These are phyloP conservation scores for Podospora bellae-mahoneyi DNA, from an alignment of 495 filamentous ascomycete species.

Conservation along the genomic window DNA sequence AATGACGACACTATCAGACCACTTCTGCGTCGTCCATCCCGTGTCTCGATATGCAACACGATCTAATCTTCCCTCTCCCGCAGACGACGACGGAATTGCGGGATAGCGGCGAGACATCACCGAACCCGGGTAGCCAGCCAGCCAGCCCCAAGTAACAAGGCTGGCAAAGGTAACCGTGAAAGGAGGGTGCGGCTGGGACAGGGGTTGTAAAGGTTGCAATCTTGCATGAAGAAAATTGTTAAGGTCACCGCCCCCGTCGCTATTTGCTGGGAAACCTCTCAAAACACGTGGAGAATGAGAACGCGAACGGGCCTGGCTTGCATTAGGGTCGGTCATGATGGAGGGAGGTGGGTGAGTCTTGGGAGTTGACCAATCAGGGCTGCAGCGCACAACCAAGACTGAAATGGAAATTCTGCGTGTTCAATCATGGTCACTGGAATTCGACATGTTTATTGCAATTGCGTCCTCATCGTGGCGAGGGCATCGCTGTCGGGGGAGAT, in stretches of 20 bases:
- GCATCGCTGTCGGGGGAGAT: background rate
- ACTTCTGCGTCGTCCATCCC: conserved; percentile 8
- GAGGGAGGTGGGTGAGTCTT: background rate
- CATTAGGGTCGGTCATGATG: background rate
- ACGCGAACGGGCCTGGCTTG: background rate
- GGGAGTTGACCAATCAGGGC: background rate
- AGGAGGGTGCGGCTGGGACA: background rate
- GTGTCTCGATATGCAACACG: background rate
- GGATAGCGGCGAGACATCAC: background rate
- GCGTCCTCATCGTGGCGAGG: background rate
- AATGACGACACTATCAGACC: conserved; percentile 31
- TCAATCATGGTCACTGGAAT: background rate
- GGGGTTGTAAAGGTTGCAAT: background rate
- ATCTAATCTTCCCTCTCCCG: background rate
- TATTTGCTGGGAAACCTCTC: background rate
- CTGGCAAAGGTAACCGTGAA: background rate
- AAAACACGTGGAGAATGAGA: conserved; percentile 6
- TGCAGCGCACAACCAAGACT: background rate
- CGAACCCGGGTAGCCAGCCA: background rate
- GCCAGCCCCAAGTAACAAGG: background rate
- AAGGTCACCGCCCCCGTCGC: conserved; percentile 10
- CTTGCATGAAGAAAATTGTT: conserved; percentile 8
- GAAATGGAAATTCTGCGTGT: background rate
- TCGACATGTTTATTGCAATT: background rate
- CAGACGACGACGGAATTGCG: background rate